Evolutionary conservation across 2,329 filamentous ascomycete genomes (phyloP).

Genomic region (Phialemoniopsis sp.): DNA sequence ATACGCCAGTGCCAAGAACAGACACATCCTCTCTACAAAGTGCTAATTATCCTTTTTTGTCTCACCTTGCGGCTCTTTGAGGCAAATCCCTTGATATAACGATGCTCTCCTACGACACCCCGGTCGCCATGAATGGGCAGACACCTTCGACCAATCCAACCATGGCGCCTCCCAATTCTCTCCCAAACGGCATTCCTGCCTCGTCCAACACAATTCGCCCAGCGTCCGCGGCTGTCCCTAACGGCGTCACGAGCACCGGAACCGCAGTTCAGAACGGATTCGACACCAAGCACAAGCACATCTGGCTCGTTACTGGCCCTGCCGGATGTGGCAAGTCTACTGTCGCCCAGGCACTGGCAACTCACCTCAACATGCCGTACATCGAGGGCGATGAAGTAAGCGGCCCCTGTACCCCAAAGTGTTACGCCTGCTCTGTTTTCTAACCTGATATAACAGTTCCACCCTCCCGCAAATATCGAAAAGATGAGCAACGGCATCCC

Average conservation of each 20-base stretch:
- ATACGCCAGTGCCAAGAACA: too few species aligned
- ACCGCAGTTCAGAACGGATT: slow-evolving; percentile 21
- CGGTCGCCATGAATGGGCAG: slow-evolving; percentile 38
- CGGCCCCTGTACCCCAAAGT: slow-evolving; percentile 23
- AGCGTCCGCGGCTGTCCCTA: slow-evolving; percentile 9
- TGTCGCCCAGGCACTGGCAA: slow-evolving; percentile 62
- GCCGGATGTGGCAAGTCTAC: slow-evolving; percentile 79
- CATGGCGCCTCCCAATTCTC: slow-evolving; percentile 16
- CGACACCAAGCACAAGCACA: slow-evolving; percentile 52
- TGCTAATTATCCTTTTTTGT: too few species aligned
- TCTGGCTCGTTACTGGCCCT: slow-evolving; percentile 77
- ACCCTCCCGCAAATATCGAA: slow-evolving; percentile 73
- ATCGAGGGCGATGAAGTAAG: slow-evolving; percentile 74
- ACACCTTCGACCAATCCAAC: slow-evolving; percentile 17
- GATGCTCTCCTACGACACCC: slow-evolving; percentile 49
- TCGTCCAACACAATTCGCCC: slow-evolving; percentile 18
- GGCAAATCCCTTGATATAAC: too few species aligned
- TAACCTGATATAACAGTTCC: slow-evolving; percentile 54
- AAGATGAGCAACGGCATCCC: slow-evolving; percentile 87
- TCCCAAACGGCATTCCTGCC: slow-evolving; percentile 13
- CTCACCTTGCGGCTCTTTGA: too few species aligned
- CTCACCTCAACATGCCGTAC: slow-evolving; percentile 62
- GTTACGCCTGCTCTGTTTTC: too few species aligned
- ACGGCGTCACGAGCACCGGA: slow-evolving; percentile 18
- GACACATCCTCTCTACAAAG: too few species aligned